A percentile compares a stretch with the other conserved stretches of the same genome.
Conservation (phyloP, 2,329 filamentous ascomycete genomes). For the Colletotrichum sp. region DNA sequence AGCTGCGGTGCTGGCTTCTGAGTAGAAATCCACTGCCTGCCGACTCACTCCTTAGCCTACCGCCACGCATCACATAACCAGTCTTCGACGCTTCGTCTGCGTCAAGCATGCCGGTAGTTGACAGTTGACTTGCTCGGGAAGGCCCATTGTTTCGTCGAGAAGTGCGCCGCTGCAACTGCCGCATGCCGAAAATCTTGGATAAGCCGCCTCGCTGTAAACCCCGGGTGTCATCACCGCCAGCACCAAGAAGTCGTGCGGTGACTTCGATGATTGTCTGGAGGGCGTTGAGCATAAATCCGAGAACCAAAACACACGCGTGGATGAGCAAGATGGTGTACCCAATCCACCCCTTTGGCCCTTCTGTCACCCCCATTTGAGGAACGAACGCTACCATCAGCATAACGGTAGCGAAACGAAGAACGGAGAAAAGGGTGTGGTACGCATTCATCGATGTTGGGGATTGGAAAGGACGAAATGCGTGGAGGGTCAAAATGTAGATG, state of each 20-base stretch:
- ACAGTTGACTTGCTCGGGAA: conserved; percentile 81
- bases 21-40: conserved; percentile 58
- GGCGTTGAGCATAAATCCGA: conserved; percentile 93
- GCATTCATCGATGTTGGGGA: conserved; percentile 96
- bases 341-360: conserved; percentile 89
- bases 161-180: conserved; percentile 79
- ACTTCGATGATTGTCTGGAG: conserved; percentile 92
- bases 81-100: conserved; percentile 69
- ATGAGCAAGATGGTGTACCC: conserved; percentile 89
- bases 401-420: conserved; percentile 76
- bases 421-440: conserved; percentile 86
- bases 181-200: conserved; percentile 89
- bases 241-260: conserved; percentile 79
- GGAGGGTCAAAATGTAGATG: conserved; percentile 83
- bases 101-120: conserved; percentile 80
- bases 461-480: conserved; percentile 90
- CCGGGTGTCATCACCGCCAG: conserved; percentile 75
- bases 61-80: conserved; percentile 58
- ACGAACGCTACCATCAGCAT: conserved; percentile 84
- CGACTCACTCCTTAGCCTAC: conserved; percentile 65
- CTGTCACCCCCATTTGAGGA: conserved; percentile 78
- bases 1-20: conserved; percentile 52
- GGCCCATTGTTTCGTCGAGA: conserved; percentile 64
- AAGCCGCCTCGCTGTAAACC: conserved; percentile 81
- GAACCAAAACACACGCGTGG: conserved; percentile 83